Evolutionary conservation across 805 yeast species (phyloP).

Genomic region (Starmerella scarabaei): DNA sequence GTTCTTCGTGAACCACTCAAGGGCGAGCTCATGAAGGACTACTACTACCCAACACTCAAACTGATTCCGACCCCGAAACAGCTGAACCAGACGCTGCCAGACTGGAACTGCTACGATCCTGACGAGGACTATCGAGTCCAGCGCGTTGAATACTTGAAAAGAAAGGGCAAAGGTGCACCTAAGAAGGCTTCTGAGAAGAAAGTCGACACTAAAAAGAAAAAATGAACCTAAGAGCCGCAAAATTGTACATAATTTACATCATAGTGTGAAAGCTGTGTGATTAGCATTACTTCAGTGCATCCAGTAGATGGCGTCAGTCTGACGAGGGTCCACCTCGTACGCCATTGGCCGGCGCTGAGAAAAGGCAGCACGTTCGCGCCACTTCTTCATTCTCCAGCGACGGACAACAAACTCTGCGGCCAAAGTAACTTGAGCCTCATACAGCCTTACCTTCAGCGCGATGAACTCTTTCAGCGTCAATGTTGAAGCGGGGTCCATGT

Average conservation of each 20-base stretch:
- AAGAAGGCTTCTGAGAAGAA: slow-evolving; percentile 24
- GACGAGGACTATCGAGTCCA: slow-evolving; percentile 19
- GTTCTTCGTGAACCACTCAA: slow-evolving; percentile 25
- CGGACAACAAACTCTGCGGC: slow-evolving; percentile 20
- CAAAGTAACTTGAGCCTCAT: slow-evolving; percentile 19
- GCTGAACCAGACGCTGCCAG: slow-evolving; percentile 17
- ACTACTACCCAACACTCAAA: slow-evolving; percentile 24
- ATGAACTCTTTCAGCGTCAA: slow-evolving; percentile 25
- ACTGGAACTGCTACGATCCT: slow-evolving; percentile 21
- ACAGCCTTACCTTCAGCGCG: slow-evolving; percentile 23
- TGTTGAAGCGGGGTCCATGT: slow-evolving; percentile 55
- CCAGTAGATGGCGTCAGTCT: slow-evolving; percentile 6
- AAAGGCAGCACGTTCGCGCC: too few species aligned
- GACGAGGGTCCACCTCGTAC: not conserved
- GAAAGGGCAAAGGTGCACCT: slow-evolving; percentile 26
- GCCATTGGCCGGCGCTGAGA: too few species aligned
- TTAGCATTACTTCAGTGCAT: slow-evolving; percentile 1
- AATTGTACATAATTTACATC: not conserved
- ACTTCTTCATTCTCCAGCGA: slow-evolving; percentile 13
- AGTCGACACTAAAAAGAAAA: slow-evolving; percentile 19
- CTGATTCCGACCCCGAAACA: slow-evolving; percentile 19
- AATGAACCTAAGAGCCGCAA: slow-evolving; percentile 1
- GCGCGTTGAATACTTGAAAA: slow-evolving; percentile 20
- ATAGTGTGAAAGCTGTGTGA: too few species aligned
- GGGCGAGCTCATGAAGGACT: slow-evolving; percentile 26